Conservation (phyloP, 352 stramenopile genomes). For the Phytophthora hybrid region DNA sequence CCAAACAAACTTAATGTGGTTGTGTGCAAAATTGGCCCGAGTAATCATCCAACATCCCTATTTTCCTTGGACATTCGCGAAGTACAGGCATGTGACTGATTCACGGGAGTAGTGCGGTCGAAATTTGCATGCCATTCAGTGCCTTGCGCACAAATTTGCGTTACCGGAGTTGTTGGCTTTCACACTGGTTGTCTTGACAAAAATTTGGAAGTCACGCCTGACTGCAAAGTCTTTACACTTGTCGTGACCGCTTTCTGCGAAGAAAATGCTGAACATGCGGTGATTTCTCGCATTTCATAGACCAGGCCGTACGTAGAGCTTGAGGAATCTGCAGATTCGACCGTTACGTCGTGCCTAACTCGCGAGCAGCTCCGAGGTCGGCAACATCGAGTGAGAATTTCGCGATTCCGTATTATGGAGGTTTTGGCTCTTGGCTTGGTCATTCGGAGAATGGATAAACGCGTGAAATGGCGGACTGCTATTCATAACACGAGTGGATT, state of each 20-base stretch:
- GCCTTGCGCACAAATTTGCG: conserved; percentile 14
- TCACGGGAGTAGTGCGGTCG: not conserved
- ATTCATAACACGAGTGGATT: too few relatives aligned
- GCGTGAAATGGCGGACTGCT: too few relatives aligned
- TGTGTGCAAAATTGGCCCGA: not conserved
- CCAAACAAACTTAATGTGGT: too few relatives aligned
- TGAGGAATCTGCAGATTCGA: not conserved
- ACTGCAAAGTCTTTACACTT: conserved; percentile 5
- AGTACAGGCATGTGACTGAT: conserved; percentile 8
- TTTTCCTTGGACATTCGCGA: conserved; percentile 6
- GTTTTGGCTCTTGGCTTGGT: too few relatives aligned
- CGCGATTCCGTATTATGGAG: too few relatives aligned
- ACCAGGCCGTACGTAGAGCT: not conserved
- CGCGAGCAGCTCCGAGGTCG: not conserved
- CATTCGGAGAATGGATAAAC: too few relatives aligned
- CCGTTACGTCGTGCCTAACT: not conserved
- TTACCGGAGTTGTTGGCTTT: conserved; percentile 18
- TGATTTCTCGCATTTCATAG: not conserved
- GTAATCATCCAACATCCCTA: conserved; percentile 10
- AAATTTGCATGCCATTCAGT: conserved; percentile 10
- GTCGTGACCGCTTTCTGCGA: not conserved
- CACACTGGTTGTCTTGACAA: conserved; percentile 5
- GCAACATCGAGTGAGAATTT: not conserved
- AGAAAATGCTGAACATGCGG: not conserved
- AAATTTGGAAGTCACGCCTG: conserved; percentile 8